Evolutionary conservation across 2,329 filamentous ascomycete species (phyloP).

Genomic region (Lasiodiplodia sp.): DNA sequence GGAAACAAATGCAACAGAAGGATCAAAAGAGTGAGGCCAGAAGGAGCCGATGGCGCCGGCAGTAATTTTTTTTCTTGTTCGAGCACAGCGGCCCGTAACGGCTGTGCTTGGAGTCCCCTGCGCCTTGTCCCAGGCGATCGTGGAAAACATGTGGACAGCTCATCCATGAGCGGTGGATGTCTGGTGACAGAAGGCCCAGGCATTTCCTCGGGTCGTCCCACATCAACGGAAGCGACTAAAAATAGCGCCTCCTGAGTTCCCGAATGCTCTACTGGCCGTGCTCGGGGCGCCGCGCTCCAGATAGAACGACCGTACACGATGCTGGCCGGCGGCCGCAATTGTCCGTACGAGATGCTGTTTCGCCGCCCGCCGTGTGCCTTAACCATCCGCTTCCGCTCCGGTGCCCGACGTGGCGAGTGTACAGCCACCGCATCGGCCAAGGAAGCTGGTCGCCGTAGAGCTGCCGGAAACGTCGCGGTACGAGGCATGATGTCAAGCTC

Average conservation of each 20-base stretch:
- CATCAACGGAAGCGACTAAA: slow-evolving; percentile 8
- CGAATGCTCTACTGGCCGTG: neutral
- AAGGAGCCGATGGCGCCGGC: neutral
- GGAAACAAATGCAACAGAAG: neutral
- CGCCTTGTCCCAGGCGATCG: neutral
- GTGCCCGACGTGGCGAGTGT: neutral
- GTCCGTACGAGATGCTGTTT: slow-evolving; percentile 8
- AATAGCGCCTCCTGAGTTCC: slow-evolving; percentile 20
- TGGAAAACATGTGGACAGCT: neutral
- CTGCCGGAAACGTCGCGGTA: slow-evolving; percentile 2
- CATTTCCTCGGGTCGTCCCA: slow-evolving; percentile 6
- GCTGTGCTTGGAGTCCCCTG: neutral
- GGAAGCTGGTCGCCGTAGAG: neutral
- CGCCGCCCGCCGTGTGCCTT: slow-evolving; percentile 7
- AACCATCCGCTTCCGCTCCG: neutral
- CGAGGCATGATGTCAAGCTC: slow-evolving; percentile 10
- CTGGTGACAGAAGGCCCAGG: slow-evolving; percentile 8
- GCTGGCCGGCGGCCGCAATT: neutral
- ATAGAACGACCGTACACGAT: neutral
- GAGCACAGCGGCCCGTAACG: neutral
- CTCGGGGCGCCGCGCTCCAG: neutral
- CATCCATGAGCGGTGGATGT: slow-evolving; percentile 6
- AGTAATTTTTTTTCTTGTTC: neutral
- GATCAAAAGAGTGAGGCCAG: neutral
- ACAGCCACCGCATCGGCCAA: slow-evolving; percentile 22